These are phyloP conservation scores for Heimioporus retisporus DNA, from an alignment of 1,284 basidiomycete species.

Conservation along the genomic window DNA sequence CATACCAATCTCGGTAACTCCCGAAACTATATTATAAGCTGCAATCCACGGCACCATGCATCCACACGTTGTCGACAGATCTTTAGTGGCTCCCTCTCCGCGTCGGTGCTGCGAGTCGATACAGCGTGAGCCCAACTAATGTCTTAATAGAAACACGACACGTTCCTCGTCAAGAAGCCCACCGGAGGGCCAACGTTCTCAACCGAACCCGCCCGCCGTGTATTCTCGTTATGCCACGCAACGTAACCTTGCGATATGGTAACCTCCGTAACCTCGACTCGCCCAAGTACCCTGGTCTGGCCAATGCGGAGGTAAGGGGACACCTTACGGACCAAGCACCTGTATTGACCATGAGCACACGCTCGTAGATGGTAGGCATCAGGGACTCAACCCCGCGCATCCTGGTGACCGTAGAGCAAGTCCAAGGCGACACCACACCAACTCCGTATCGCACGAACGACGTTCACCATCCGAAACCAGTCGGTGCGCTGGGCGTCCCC, in stretches of 20 bases:
- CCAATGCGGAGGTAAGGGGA: constrained; percentile 78
- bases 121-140: background rate
- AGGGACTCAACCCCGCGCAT: constrained; percentile 69
- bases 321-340: background rate
- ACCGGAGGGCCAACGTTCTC: constrained; percentile 83
- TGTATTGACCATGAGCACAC: background rate
- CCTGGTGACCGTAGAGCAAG: constrained; percentile 76
- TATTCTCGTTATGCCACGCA: background rate
- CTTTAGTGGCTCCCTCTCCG: constrained; percentile 94
- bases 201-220: constrained; percentile 78
- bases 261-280: constrained; percentile 92
- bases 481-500: constrained; percentile 80
- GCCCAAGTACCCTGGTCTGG: constrained; percentile 89
- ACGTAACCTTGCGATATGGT: constrained; percentile 60
- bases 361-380: constrained; percentile 73
- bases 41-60: constrained; percentile 33
- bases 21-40: constrained; percentile 40
- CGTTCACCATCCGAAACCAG: constrained; percentile 64
- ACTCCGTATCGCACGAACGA: constrained; percentile 58
- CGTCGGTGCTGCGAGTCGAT: constrained; percentile 55
- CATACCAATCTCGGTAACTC: background rate
- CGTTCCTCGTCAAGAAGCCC: constrained; percentile 84
- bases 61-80: constrained; percentile 78
- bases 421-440: constrained; percentile 67
- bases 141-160: constrained; percentile 75